Conservation (phyloP, 345 rosid genomes). For the Aethionema arabicum region DNA sequence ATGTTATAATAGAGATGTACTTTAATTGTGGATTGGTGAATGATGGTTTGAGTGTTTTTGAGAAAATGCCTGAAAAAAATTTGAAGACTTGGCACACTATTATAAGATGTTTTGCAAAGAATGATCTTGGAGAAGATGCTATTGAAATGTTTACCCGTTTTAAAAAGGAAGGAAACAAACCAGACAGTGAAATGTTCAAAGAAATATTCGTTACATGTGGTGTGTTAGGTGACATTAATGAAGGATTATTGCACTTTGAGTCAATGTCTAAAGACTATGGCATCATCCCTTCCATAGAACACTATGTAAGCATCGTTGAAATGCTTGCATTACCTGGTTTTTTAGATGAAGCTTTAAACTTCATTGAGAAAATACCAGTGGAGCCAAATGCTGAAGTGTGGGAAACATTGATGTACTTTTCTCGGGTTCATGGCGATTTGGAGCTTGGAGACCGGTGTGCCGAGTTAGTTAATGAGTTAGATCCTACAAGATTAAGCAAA, state of each 20-base stretch:
- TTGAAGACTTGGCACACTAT: conserved; percentile 61
- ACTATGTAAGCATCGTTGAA: conserved; percentile 49
- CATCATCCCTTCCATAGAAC: conserved; percentile 57
- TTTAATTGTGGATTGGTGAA: conserved; percentile 46
- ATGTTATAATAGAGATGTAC: conserved; percentile 61
- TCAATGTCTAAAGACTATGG: conserved; percentile 58
- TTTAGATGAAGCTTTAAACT: conserved; percentile 66
- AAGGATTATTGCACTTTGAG: conserved; percentile 64
- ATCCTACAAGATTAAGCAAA: conserved; percentile 55
- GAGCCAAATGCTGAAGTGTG: conserved; percentile 62
- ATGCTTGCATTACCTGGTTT: conserved; percentile 62
- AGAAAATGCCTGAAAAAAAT: conserved; percentile 48
- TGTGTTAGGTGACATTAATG: conserved; percentile 49
- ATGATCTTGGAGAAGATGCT: conserved; percentile 67
- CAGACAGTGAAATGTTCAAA: conserved; percentile 54
- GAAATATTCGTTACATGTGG: conserved; percentile 56
- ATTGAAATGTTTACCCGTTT: conserved; percentile 58
- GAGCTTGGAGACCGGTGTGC: conserved; percentile 76
- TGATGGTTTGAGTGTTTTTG: conserved; percentile 45
- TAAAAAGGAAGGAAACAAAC: conserved; percentile 55
- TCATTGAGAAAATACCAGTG: conserved; percentile 58
- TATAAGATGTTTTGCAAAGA: conserved; percentile 59
- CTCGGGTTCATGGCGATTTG: conserved; percentile 59
- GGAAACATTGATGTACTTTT: conserved; percentile 60
- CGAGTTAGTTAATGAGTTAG: conserved; percentile 57